A percentile compares a stretch with the other conserved stretches of the same genome.
These are phyloP conservation scores for Candida anutae DNA, from an alignment of 1,139 yeast genomes.

Conservation along the genomic window DNA sequence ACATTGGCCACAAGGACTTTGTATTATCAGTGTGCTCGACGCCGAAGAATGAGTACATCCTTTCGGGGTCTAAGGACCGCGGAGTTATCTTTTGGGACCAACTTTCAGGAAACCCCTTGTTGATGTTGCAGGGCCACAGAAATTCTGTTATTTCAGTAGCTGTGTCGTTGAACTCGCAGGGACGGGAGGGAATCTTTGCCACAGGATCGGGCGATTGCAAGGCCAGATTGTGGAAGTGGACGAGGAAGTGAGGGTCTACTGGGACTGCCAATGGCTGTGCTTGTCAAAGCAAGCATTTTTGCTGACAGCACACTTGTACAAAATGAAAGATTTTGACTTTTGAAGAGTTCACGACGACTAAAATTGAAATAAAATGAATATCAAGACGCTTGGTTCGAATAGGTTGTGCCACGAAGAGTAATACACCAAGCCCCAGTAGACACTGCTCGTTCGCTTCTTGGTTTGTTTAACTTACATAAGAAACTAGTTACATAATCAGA, in stretches of 20 bases:
- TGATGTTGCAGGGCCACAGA: constrained; percentile 95
- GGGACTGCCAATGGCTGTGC: no score
- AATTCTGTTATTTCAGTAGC: constrained; percentile 94
- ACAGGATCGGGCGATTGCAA: constrained; percentile 98
- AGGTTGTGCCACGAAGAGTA: no score
- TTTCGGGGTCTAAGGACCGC: constrained; percentile 94
- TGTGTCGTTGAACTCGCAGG: constrained; percentile 69
- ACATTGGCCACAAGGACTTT: constrained; percentile 94
- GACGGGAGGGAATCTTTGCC: constrained; percentile 76
- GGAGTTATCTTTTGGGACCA: constrained; percentile 98
- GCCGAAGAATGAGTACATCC: constrained; percentile 84
- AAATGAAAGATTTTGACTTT: no score
- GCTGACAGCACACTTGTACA: no score
- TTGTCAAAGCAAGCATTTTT: no score
- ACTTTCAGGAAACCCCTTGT: constrained; percentile 80
- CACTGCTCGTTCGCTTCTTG: no score
- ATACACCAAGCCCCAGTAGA: no score
- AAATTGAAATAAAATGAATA: no score
- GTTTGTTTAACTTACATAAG: no score
- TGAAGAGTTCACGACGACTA: no score
- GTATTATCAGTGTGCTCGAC: constrained; percentile 92
- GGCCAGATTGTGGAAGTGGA: constrained; percentile 93
- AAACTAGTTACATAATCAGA: no score
- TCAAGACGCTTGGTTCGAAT: no score
- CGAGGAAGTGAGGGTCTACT: constrained; percentile 18